Percentiles rank a stretch among this genome's conserved stretches.
phyloP scores from a whole-genome alignment of 2,329 filamentous ascomycete species.

The Cercospora janseana region DNA sequence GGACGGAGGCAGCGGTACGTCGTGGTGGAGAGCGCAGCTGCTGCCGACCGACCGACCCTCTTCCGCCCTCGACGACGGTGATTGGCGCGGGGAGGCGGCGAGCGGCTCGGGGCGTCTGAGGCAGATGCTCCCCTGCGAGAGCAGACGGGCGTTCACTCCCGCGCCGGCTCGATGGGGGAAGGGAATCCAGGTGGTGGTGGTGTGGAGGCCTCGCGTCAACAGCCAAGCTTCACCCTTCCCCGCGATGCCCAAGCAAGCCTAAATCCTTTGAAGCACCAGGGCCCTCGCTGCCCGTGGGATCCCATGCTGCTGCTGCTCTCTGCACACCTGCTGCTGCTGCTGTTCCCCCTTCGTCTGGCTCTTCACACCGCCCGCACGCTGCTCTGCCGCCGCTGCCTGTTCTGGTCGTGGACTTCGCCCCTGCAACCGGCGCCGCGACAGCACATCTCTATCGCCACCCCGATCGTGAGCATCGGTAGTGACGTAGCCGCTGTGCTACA shows the following conservation, averaged over 20 bases:
- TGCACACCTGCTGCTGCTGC: not conserved
- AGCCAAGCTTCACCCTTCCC: slow-evolving; percentile 6
- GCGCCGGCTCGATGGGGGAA: slow-evolving; percentile 1
- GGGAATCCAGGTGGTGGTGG: slow-evolving; percentile 3
- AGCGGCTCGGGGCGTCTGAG: slow-evolving; percentile 14
- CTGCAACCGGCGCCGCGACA: no score
- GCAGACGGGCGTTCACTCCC: not conserved
- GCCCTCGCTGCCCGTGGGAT: not conserved
- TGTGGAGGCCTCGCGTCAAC: not conserved
- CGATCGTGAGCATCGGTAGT: slow-evolving; percentile 3
- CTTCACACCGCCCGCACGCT: no score
- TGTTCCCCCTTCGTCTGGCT: not conserved
- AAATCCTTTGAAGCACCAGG: slow-evolving; percentile 8
- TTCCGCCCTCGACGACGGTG: not conserved
- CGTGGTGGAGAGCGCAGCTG: slow-evolving; percentile 1
- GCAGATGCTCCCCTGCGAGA: slow-evolving; percentile 6
- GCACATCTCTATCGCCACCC: slow-evolving; percentile 5
- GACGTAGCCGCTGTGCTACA: not conserved
- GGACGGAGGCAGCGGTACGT: no score
- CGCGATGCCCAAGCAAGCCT: slow-evolving; percentile 10
- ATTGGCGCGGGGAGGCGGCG: slow-evolving; percentile 3
- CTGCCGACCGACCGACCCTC: not conserved
- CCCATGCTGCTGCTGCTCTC: not conserved
- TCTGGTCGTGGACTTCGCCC: no score
- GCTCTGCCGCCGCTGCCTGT: no score